These are phyloP conservation scores for Rhododendron simsii DNA, from an alignment of 148 eudicot species.

Conservation along the genomic window DNA sequence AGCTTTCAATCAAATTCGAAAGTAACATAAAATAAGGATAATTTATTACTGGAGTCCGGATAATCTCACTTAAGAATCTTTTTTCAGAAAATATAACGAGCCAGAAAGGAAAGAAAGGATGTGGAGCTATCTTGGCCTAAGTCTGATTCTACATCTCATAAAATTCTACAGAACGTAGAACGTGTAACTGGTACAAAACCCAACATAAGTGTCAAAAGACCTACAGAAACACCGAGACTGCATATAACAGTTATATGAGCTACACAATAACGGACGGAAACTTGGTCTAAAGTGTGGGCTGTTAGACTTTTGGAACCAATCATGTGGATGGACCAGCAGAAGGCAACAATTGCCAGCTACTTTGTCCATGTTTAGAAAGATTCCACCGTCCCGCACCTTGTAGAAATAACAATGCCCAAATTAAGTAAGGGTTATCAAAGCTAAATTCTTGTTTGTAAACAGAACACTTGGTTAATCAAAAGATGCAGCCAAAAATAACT, in stretches of 20 bases:
- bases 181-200: background rate
- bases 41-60: background rate
- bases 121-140: background rate
- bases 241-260: background rate
- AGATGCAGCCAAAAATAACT: background rate
- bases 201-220: background rate
- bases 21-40: background rate
- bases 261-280: background rate
- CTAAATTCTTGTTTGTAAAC: background rate
- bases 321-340: background rate
- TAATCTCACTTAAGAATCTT: background rate
- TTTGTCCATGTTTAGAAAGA: background rate
- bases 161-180: background rate
- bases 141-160: background rate
- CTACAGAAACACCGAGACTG: background rate
- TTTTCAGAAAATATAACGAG: background rate
- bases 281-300: background rate
- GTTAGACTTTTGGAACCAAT: background rate
- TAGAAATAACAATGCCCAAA: background rate
- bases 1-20: background rate
- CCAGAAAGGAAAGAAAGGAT: background rate
- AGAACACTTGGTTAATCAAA: conserved; percentile 3
- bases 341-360: background rate
- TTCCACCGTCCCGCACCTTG: background rate
- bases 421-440: background rate